phyloP scores from a whole-genome alignment of 1,139 yeast species.

The Candida sanyaensis region DNA sequence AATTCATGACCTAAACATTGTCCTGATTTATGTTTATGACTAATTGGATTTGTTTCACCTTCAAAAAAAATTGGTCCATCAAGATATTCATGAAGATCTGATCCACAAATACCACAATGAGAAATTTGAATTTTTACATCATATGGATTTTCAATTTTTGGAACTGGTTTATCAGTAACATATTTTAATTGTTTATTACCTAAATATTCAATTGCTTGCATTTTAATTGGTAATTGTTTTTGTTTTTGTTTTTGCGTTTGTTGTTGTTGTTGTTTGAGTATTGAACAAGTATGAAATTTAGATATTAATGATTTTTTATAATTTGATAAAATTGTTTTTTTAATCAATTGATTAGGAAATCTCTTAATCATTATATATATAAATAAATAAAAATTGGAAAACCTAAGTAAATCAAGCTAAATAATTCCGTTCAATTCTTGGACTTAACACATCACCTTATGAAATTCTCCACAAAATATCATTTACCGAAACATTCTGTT shows the following conservation, averaged over 20 bases:
- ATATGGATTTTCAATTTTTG: constrained; percentile 40
- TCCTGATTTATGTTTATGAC: constrained; percentile 16
- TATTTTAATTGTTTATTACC: constrained; percentile 51
- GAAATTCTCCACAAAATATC: too few relatives aligned
- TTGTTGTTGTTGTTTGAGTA: constrained; percentile 21
- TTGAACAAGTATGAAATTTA: too few relatives aligned
- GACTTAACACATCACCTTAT: too few relatives aligned
- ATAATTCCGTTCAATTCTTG: too few relatives aligned
- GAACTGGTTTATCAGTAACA: constrained; percentile 44
- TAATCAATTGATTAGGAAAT: constrained; percentile 18
- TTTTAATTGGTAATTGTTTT: constrained; percentile 32
- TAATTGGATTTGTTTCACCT: constrained; percentile 20
- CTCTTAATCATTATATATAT: constrained; percentile 34
- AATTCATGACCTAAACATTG: constrained; percentile 57
- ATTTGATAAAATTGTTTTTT: background rate
- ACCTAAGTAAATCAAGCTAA: constrained; percentile 25
- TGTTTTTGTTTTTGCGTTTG: constrained; percentile 25
- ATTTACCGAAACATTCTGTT: too few relatives aligned
- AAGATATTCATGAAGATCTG: constrained; percentile 56
- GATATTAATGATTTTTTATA: too few relatives aligned
- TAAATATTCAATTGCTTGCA: constrained; percentile 59
- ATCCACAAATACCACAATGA: constrained; percentile 62
- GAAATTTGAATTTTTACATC: constrained; percentile 54
- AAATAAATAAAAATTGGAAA: constrained; percentile 26
- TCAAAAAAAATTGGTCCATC: constrained; percentile 55